Evolutionary conservation across 768 basidiomycete species (phyloP), one percentile per base, ranked within the genome.

Genomic region (Pulveroboletus frians): DNA sequence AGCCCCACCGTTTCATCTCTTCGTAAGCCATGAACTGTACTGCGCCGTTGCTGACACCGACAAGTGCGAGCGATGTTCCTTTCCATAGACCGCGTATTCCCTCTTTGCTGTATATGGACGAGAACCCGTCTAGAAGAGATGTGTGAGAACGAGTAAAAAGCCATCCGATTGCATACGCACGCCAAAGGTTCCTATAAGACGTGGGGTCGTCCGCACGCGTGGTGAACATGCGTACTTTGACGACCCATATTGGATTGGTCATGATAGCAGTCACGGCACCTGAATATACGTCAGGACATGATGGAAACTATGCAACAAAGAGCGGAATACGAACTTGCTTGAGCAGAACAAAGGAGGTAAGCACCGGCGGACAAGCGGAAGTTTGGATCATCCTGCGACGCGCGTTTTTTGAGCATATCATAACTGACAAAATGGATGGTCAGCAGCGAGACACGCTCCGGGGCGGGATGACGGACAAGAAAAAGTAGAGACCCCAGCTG

Each of bases 171-270:
- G 11, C 45, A 31, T 13, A 56, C 62, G 44, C 54, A 92, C 92
- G 73, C 80, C 80, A 85, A 49, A 93, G 73, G 9, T 85, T 83
- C 15, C 82, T 80, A 67, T 97, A 97, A 1, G 92, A 83, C 3
- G 66, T 72, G 9, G 87, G 81, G 36, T 84, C 80, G 47, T 79
- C 76, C 26, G 78, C 67, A 9, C 71, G 72, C 1, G 92, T 86
- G 1, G 93, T 92, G 64, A 96, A 99, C 84, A 97, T 93, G 51
- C 96, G 83, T 9, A 96, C 94, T 72, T 95, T 89, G 47, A 98
- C 88, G 13, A 98, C 88, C 95, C 95, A 98, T 58, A 97, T 82
- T 0, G 95, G 96, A 67, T 99, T 98, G 7, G 95, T 99, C 64
- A 96, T 77, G 60, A 98, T 73, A 1, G 96, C 93, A 4, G 94